Evolutionary conservation across 1,284 basidiomycete species (phyloP).

Genomic region (Inonotus hispidus): DNA sequence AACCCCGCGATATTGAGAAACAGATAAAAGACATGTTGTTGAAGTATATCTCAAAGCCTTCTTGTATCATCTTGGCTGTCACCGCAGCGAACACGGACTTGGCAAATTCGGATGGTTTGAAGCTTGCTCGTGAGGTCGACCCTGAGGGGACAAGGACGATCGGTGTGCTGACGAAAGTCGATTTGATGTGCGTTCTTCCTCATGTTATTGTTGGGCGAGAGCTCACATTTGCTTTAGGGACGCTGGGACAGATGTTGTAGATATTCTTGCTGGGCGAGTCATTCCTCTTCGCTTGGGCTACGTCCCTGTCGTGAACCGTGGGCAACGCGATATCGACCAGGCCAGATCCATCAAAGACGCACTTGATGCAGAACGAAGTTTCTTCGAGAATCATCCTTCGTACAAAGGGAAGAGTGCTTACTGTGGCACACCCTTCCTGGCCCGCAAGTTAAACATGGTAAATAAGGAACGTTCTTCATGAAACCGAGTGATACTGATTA

Average conservation of each 20-base stretch:
- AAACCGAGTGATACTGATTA: slow-evolving; percentile 1
- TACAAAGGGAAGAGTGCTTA: slow-evolving; percentile 94
- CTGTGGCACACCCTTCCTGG: slow-evolving; percentile 97
- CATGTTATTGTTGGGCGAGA: slow-evolving; percentile 6
- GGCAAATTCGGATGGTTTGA: slow-evolving; percentile 97
- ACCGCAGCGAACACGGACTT: slow-evolving; percentile 95
- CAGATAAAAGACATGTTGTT: slow-evolving; percentile 96
- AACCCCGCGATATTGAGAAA: slow-evolving; percentile 96
- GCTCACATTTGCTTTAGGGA: slow-evolving; percentile 53
- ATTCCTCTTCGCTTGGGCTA: slow-evolving; percentile 95
- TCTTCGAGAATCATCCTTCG: slow-evolving; percentile 90
- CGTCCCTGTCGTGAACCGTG: slow-evolving; percentile 96
- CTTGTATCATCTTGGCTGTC: slow-evolving; percentile 89
- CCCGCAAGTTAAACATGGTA: slow-evolving; percentile 93
- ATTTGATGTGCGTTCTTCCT: slow-evolving; percentile 74
- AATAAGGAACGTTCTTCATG: slow-evolving; percentile 23
- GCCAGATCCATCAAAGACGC: slow-evolving; percentile 82
- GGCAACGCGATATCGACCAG: slow-evolving; percentile 92
- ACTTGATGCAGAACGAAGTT: slow-evolving; percentile 85
- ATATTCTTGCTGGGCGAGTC: slow-evolving; percentile 94
- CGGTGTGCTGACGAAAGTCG: slow-evolving; percentile 97
- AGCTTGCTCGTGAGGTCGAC: slow-evolving; percentile 94
- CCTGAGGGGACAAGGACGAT: slow-evolving; percentile 95
- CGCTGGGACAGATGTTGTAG: slow-evolving; percentile 94
- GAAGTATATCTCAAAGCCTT: slow-evolving; percentile 92